Base-by-base conservation (phyloP, 2,329 filamentous ascomycete species). In the Neurospora sp. region DNA sequence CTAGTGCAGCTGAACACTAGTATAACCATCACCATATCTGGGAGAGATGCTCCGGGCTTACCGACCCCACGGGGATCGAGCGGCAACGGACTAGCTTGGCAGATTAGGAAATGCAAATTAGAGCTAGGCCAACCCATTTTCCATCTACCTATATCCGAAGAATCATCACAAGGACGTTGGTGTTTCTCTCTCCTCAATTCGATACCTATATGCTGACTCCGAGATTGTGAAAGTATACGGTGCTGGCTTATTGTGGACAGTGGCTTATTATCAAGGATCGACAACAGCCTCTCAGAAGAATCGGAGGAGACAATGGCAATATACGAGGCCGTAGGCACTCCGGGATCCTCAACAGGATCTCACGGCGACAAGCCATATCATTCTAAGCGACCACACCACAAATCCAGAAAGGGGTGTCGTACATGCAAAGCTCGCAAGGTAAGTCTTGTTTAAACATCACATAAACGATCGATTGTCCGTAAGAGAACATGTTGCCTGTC, bases 351-450 rank as follows among this genome's bases (percentile, higher is more conserved):
- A 52, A n/a, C 43, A 6, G 43, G 19, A 1, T 52, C 19, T 13
- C 19, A 52, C 43, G 39, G 66, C 10, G 67, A 70, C 10, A 74
- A 70, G 68, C 80, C 79, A 1, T 84, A 81, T 68, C 78, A 82
- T 69, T 72, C 81, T 67, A 88, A 87, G 76, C 81, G 85, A 11
- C 84, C 85, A 67, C 86, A 88, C 76, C 84, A 80, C 73, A 88
- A 88, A 76, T 86, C 85, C 1, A 79, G 85, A 38, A 79, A 80
- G 2, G 86, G 85, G 6, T 88, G 86, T 74, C 79, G 78, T 72
- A 85, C 83, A 74, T 88, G 86, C 80, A 88, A 87, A 77, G 76
- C 77, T 17, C 82, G 86, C 69, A 86, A 85, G 76, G 83, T 86
- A 69, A 19, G 52, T 28, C 23, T 52, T 52, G 3, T 23, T 52